A percentile compares a stretch with the other conserved stretches of the same genome.
These are phyloP conservation scores for Chalciporus piperatus DNA, from an alignment of 768 basidiomycete genomes.

Conservation along the genomic window DNA sequence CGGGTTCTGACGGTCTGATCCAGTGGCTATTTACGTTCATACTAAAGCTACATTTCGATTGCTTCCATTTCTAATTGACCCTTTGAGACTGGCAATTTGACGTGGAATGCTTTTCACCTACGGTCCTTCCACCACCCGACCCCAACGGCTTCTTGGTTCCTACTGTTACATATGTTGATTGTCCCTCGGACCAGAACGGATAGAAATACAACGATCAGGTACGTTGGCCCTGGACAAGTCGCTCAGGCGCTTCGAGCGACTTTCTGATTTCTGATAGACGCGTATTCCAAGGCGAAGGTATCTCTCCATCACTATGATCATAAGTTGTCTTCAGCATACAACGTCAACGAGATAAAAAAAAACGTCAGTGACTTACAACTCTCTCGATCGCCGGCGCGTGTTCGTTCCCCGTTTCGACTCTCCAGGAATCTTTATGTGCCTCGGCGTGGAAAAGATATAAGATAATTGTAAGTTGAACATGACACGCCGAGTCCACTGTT, in stretches of 20 bases:
- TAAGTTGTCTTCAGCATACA: neutral
- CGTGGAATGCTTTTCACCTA: too few species aligned
- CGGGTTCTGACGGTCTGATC: conserved; percentile 8
- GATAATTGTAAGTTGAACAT: conserved; percentile 42
- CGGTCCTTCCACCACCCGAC: too few species aligned
- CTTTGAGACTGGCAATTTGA: neutral
- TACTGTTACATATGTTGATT: neutral
- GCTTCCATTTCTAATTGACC: neutral
- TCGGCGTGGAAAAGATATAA: conserved; percentile 52
- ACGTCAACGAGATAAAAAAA: neutral
- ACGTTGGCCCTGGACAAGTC: conserved; percentile 5
- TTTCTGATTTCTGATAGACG: conserved; percentile 29
- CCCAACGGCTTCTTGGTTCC: neutral
- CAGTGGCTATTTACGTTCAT: conserved; percentile 2
- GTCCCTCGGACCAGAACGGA: neutral
- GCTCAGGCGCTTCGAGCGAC: conserved; percentile 29
- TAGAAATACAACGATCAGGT: conserved; percentile 9
- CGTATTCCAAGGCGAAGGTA: conserved; percentile 31
- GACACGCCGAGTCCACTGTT: neutral
- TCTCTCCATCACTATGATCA: conserved; percentile 18
- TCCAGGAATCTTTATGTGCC: conserved; percentile 49
- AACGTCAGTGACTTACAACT: conserved; percentile 20
- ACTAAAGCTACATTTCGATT: conserved; percentile 23
- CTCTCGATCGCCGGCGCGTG: conserved; percentile 24
- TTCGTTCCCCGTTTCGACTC: conserved; percentile 25